Base-by-base conservation (phyloP, 75 land plant genomes). In the Cryptomeria japonica region DNA sequence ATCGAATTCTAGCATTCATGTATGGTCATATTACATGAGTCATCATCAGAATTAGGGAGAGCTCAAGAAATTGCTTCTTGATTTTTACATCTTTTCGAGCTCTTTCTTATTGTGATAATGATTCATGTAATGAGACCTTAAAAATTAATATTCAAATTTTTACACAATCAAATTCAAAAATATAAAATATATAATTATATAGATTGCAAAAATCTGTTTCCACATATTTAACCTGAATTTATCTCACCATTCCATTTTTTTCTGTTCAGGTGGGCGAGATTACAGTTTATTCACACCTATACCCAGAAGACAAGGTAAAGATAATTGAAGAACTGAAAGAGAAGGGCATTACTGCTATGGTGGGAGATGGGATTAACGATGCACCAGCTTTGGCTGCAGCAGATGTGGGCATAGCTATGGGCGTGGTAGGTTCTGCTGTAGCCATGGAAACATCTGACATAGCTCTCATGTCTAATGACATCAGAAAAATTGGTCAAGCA, bases 281-380 rank as follows among this genome's bases (percentile, higher is more conserved):
- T 11, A 87, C 88, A 41, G 84, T 96, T 10, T 94, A 97, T 84
- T 89, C 99, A 9, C 93, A 92, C 83, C 93, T 96, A 49, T 92
- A 96, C 32, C 99, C 99, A 77, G 94, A 94, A 80, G 96, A 94
- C 75, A 97, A 97, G 90, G 99, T 94, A 14, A 68, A 37, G 58
- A 89, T 94, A 10, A 90, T 95, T 22, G n/a, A 88, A 49, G 91
- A 89, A 6, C 88, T 93, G 12, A 94, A 94, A 78, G 80, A 70
- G 51, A 75, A 77, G 25, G 98, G 97, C 4, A 86, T 86, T 34
- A 96, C 95, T 38, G 94, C 91, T 16, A 97, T 97, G 99, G 90
- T 96, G 28, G 99, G 99, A 32, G 99, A 97, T 87, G 99, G 99
- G 1, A 88, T 97, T 78, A 97, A 97, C 87, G 99, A 97, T 84